Conservation (phyloP, 2,329 filamentous ascomycete species). For the Nemania diffusa region DNA sequence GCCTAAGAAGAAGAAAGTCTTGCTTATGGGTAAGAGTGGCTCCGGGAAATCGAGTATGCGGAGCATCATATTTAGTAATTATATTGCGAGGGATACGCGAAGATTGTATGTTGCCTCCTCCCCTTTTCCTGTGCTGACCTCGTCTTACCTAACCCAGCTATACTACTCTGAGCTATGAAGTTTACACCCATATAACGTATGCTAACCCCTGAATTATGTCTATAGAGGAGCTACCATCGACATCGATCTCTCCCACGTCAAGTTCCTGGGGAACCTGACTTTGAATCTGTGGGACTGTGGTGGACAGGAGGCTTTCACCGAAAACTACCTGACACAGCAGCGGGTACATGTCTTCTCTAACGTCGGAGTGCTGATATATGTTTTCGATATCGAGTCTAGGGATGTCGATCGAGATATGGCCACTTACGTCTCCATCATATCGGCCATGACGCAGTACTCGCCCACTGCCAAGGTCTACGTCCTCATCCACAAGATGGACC, state of each 20-base stretch:
- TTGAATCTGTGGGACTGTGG: conserved; percentile 99
- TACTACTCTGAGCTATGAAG: not conserved
- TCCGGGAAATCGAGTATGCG: conserved; percentile 99
- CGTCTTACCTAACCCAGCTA: not conserved
- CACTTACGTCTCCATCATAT: conserved; percentile 90
- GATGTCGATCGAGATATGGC: conserved; percentile 93
- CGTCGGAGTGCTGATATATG: conserved; percentile 97
- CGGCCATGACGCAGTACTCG: conserved; percentile 87
- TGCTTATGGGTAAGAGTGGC: conserved; percentile 94
- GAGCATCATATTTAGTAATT: conserved; percentile 99
- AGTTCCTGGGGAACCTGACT: conserved; percentile 97
- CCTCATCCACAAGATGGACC: conserved; percentile 98
- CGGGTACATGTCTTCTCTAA: conserved; percentile 96
- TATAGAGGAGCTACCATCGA: conserved; percentile 89
- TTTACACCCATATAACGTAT: not conserved
- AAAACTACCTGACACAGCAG: conserved; percentile 96
- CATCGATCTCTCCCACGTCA: conserved; percentile 97
- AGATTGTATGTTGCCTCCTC: conserved; percentile 67
- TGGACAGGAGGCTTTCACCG: conserved; percentile 98
- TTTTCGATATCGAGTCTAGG: conserved; percentile 97
- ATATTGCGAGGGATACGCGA: conserved; percentile 94
- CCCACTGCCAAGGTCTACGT: conserved; percentile 86
- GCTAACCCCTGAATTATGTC: not conserved
- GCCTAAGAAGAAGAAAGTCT: conserved; percentile 86
- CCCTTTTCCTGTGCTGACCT: no score